These are phyloP conservation scores for Phyllosticta citribraziliensis DNA, from an alignment of 2,329 filamentous ascomycete species.

Conservation along the genomic window DNA sequence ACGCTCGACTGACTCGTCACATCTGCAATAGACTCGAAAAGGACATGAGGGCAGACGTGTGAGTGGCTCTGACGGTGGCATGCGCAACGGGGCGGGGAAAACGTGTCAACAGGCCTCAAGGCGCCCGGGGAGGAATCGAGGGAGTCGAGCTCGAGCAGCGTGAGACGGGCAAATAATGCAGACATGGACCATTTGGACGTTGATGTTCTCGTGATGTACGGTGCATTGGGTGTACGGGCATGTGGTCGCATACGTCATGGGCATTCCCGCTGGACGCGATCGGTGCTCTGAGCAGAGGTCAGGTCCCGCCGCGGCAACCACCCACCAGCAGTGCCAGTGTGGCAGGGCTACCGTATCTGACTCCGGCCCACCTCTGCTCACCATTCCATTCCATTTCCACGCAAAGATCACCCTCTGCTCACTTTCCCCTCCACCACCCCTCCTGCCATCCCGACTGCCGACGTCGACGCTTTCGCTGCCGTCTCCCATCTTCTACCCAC, in stretches of 20 bases:
- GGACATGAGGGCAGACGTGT: neutral
- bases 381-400: neutral
- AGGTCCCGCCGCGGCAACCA: neutral
- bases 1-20: constrained; percentile 8
- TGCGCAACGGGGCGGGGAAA: neutral
- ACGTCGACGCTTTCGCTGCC: neutral
- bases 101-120: neutral
- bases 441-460: neutral
- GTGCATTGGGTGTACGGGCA: neutral
- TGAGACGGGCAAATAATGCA: neutral
- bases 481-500: neutral
- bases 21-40: constrained; percentile 3
- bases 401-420: neutral
- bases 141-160: neutral
- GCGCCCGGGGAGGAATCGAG: neutral
- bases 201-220: neutral
- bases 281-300: neutral
- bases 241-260: neutral
- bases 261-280: neutral
- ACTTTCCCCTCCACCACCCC: neutral
- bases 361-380: neutral
- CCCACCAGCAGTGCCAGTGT: neutral
- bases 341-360: too few relatives aligned
- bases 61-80: constrained; percentile 1
- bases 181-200: neutral